These are phyloP conservation scores for Orbilia oligospora DNA, from an alignment of 2,329 filamentous ascomycete species.

Conservation along the genomic window DNA sequence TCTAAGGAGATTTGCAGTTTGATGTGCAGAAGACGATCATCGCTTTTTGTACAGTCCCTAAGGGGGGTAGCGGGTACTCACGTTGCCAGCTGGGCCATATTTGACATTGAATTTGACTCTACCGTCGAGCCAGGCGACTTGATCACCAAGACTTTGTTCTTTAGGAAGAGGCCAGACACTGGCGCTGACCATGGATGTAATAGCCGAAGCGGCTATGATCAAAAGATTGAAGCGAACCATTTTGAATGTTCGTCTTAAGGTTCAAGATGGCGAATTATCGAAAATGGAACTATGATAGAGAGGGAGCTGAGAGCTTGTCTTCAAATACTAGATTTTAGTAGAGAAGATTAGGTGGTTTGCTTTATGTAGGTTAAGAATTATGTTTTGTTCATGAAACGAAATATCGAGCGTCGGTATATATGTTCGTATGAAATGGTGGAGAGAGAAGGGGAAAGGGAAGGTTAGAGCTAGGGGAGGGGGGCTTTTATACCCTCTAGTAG, in stretches of 20 bases:
- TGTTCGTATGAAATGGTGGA: constrained; percentile 8
- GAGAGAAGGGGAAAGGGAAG: neutral
- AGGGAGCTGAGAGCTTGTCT: neutral
- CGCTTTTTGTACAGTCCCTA: too few species aligned
- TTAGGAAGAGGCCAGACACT: constrained; percentile 57
- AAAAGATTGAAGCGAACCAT: constrained; percentile 41
- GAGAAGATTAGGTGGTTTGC: neutral
- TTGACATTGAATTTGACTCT: constrained; percentile 45
- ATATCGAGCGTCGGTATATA: constrained; percentile 4
- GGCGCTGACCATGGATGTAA: constrained; percentile 16
- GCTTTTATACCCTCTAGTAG: neutral
- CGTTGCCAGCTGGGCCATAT: constrained; percentile 40
- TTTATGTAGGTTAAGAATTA: neutral
- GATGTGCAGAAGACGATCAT: too few species aligned
- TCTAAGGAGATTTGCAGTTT: neutral
- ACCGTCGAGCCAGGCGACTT: constrained; percentile 42
- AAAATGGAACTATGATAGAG: neutral
- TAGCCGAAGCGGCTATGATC: constrained; percentile 15
- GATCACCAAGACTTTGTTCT: constrained; percentile 44
- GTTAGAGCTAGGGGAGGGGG: neutral
- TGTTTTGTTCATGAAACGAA: neutral
- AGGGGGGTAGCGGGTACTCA: constrained; percentile 17
- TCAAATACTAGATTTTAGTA: neutral
- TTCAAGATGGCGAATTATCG: neutral
- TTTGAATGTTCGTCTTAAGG: neutral